Base-by-base conservation (phyloP, 2,329 filamentous ascomycete species). In the Fusarium caatingaense region DNA sequence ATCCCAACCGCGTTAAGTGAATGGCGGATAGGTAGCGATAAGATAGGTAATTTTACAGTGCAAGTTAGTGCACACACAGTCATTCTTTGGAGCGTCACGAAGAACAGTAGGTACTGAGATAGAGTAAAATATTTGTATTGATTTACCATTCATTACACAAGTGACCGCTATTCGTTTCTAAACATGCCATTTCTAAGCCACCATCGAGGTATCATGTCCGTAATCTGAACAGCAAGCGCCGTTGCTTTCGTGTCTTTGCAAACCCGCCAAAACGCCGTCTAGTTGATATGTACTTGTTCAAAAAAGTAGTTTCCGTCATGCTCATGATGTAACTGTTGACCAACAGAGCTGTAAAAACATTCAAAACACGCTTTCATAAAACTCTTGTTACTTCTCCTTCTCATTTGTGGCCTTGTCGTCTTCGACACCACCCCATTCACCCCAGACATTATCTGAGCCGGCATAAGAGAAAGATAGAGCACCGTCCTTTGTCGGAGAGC, bases 401-500 rank as follows among this genome's bases (percentile, higher is more conserved):
- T 66, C 61, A 15, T 48, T 41, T 34, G 41, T 56, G 40, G 32
- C 45, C 9, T 25, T 58, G 28, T 57, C 67, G 15, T 72, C 60
- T 37, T 75, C 74, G 20, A 74, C 51, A 37, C 65, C 21, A 18
- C 30, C 68, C 79, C 79, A 81, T 28, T 77, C 72, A 23, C 71
- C 67, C 74, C 76, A 80, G 32, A 74, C 63, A 58, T 69, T 74
- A 37, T 73, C 60, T 11, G 75, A 70, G 56, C 72, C 74, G 47
- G 65, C 69, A 56, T 80, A 80, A 41, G 79, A 76, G 56, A 80
- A 79, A 18, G 61, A 59, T 5, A 76, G 15, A 8, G 70, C 57
- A 7, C 61, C 69, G 18, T 74, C 69, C 56, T 75, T 76, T 13
- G 85, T 82, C 37, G 86, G 83, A 12, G 85, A 86, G 72, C 83